phyloP scores from a whole-genome alignment of 2,329 filamentous ascomycete species.

The Periconia digitata region DNA sequence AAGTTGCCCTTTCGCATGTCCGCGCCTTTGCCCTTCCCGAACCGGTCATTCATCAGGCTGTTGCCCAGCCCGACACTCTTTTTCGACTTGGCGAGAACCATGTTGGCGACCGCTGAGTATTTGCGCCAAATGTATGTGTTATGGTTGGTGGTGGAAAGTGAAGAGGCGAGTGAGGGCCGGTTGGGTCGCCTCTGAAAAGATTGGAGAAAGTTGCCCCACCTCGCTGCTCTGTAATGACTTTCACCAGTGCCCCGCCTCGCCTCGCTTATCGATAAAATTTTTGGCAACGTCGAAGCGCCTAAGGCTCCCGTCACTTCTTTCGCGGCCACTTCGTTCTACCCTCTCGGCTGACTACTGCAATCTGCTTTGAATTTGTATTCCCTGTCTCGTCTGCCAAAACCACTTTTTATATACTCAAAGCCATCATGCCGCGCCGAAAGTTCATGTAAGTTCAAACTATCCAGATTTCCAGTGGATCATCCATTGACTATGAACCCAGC shows the following conservation, averaged over 20 bases:
- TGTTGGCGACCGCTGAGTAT: conserved; percentile 41
- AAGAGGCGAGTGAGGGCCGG: not conserved
- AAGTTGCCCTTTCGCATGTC: conserved; percentile 74
- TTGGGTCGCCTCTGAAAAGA: conserved; percentile 12
- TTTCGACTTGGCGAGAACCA: conserved; percentile 89
- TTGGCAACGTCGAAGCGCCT: too few relatives aligned
- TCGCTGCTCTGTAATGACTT: not conserved
- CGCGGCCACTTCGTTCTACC: too few relatives aligned
- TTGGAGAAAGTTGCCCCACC: conserved; percentile 13
- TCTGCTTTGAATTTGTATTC: too few relatives aligned
- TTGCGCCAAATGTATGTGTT: conserved; percentile 2
- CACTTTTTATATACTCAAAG: not conserved
- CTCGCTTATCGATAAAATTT: conserved; percentile 18
- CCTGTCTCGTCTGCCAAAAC: too few relatives aligned
- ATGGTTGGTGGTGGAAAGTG: conserved; percentile 15
- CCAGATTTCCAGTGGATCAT: conserved; percentile 5
- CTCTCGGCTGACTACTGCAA: not conserved
- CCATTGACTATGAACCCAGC: conserved; percentile 47
- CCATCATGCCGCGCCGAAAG: conserved; percentile 71
- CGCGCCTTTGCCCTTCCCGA: conserved; percentile 85
- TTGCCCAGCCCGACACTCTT: conserved; percentile 94
- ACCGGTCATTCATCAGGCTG: conserved; percentile 97
- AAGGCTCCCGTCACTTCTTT: too few relatives aligned
- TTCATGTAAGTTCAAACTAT: conserved; percentile 63
- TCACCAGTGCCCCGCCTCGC: conserved; percentile 15